A percentile compares a stretch with the other conserved stretches of the same genome.
Conservation (phyloP, 140 eudicot genomes). For the Anethum foeniculum region DNA sequence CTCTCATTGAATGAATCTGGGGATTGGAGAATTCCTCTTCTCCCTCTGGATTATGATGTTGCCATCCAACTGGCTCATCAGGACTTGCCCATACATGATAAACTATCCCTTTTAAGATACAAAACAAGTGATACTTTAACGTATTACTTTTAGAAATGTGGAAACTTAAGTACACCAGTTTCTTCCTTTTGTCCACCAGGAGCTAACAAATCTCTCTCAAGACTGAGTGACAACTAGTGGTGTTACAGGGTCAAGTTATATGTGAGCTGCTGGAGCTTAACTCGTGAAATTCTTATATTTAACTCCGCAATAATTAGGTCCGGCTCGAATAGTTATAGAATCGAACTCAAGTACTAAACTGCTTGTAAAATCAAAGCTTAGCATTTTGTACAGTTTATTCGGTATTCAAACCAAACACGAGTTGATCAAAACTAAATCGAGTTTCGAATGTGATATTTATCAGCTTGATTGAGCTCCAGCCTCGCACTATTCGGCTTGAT, state of each 20-base stretch:
- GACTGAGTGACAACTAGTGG: background rate
- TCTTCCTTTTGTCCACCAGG: conserved; percentile 1
- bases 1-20: conserved; percentile 4
- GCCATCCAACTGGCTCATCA: conserved; percentile 8
- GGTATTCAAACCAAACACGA: background rate
- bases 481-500: background rate
- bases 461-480: background rate
- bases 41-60: background rate
- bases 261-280: background rate
- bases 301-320: background rate
- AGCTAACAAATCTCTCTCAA: background rate
- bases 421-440: background rate
- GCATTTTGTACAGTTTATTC: background rate
- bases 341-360: background rate
- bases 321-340: background rate
- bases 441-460: background rate
- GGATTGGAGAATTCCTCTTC: conserved; percentile 8
- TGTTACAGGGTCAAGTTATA: background rate
- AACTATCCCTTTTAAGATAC: background rate
- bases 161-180: background rate
- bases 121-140: background rate
- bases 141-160: background rate
- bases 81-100: conserved; percentile 1
- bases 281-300: background rate
- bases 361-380: background rate